Evolutionary conservation across 306 rosid genomes (phyloP).

Genomic region (Castanea mollissima): DNA sequence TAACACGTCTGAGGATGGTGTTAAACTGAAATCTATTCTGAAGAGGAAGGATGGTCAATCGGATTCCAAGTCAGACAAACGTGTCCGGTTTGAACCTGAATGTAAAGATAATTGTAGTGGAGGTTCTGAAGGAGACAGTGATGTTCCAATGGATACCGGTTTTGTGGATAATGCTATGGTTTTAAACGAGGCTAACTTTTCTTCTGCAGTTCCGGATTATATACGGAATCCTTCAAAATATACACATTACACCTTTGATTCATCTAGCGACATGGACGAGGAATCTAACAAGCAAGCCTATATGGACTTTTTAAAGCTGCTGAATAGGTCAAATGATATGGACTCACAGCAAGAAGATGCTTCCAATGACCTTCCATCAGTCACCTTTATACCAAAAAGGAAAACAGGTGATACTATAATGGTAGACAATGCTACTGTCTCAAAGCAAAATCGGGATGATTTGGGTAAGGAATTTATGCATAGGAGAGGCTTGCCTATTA

Average conservation of each 20-base stretch:
- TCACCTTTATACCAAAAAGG: slow-evolving; percentile 78
- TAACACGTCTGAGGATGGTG: slow-evolving; percentile 16
- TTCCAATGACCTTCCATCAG: slow-evolving; percentile 50
- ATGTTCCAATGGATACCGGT: slow-evolving; percentile 29
- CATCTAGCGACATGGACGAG: slow-evolving; percentile 58
- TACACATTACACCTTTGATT: slow-evolving; percentile 68
- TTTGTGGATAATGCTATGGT: slow-evolving; percentile 26
- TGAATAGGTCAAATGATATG: slow-evolving; percentile 40
- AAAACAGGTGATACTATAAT: slow-evolving; percentile 55
- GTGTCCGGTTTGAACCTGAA: slow-evolving; percentile 76
- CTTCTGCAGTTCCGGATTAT: slow-evolving; percentile 77
- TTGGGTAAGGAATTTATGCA: slow-evolving; percentile 33
- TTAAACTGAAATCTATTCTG: slow-evolving; percentile 74
- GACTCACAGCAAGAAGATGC: slow-evolving; percentile 36
- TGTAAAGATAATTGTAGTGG: slow-evolving; percentile 33
- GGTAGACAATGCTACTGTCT: slow-evolving; percentile 45
- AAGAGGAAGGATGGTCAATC: slow-evolving; percentile 60
- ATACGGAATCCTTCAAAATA: slow-evolving; percentile 69
- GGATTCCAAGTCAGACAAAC: slow-evolving; percentile 55
- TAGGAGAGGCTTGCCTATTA: slow-evolving; percentile 33
- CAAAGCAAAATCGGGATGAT: slow-evolving; percentile 42
- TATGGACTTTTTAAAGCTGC: slow-evolving; percentile 59
- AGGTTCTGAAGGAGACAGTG: slow-evolving; percentile 33
- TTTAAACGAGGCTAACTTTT: slow-evolving; percentile 20
- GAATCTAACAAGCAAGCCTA: slow-evolving; percentile 72